phyloP scores from a whole-genome alignment of 1,284 basidiomycete genomes.

The Amylostereum areolatum region DNA sequence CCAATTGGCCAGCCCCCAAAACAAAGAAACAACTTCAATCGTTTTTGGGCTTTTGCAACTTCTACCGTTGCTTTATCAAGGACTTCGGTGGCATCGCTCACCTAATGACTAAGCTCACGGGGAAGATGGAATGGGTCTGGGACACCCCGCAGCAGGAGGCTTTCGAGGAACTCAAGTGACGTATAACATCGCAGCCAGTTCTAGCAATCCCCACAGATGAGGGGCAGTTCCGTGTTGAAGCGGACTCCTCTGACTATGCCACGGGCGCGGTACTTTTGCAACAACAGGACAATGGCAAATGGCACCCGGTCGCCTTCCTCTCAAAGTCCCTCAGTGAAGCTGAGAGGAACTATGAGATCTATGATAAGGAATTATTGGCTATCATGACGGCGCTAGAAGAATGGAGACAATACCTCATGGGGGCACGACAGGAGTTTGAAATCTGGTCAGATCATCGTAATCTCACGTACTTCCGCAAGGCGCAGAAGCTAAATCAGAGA shows the following conservation, averaged over 20 bases:
- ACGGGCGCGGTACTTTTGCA: slow-evolving; percentile 9
- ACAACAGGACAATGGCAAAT: slow-evolving; percentile 6
- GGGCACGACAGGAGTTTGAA: too few relatives aligned
- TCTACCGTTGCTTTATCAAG: slow-evolving; percentile 33
- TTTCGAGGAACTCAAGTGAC: background rate
- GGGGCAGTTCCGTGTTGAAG: background rate
- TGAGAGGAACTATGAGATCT: slow-evolving; percentile 25
- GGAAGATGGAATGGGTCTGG: slow-evolving; percentile 6
- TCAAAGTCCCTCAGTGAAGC: slow-evolving; percentile 9
- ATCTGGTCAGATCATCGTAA: too few relatives aligned
- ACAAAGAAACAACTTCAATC: too few relatives aligned
- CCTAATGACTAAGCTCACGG: slow-evolving; percentile 19
- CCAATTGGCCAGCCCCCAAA: too few relatives aligned
- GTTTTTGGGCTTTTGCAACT: slow-evolving; percentile 36
- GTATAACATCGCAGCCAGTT: background rate
- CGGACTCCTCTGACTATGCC: slow-evolving; percentile 9
- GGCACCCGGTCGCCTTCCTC: slow-evolving; percentile 9
- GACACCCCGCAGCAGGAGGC: background rate
- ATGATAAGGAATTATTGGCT: slow-evolving; percentile 31
- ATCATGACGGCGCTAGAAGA: slow-evolving; percentile 15
- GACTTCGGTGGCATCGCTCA: slow-evolving; percentile 24
- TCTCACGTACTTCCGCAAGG: too few relatives aligned
- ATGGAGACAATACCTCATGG: too few relatives aligned
- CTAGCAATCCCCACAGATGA: background rate
- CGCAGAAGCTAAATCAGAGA: too few relatives aligned